Conservation (phyloP, 1,139 yeast genomes). For the Nematodospora anomalae region DNA sequence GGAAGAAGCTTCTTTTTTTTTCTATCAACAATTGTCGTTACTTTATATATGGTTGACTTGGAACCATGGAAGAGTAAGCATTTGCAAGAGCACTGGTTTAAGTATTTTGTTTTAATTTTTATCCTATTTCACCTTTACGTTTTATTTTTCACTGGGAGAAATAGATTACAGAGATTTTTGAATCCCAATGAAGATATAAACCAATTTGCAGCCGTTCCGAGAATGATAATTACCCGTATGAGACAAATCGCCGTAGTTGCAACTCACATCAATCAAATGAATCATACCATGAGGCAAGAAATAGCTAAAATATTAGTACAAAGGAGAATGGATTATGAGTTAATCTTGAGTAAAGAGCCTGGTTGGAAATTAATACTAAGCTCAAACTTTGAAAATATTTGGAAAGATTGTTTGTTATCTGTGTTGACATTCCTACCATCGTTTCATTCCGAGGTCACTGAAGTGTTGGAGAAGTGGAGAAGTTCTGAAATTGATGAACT, state of each 20-base stretch:
- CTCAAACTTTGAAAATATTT: conserved; percentile 15
- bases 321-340: conserved; percentile 28
- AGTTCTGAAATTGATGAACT: conserved; percentile 22
- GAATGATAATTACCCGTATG: not conserved
- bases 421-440: conserved; percentile 24
- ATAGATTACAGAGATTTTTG: conserved; percentile 9
- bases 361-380: conserved; percentile 11
- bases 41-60: conserved; percentile 11
- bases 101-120: conserved; percentile 7
- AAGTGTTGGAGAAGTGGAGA: conserved; percentile 21
- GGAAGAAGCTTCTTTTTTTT: conserved; percentile 12
- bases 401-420: conserved; percentile 25
- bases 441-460: conserved; percentile 16
- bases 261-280: conserved; percentile 3
- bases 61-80: conserved; percentile 13
- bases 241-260: not conserved
- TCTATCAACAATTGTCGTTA: conserved; percentile 9
- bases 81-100: conserved; percentile 14
- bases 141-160: conserved; percentile 13
- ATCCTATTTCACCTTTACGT: conserved; percentile 13
- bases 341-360: conserved; percentile 17
- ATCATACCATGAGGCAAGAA: conserved; percentile 10
- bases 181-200: conserved; percentile 1
- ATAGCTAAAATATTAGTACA: conserved; percentile 20
- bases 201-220: conserved; percentile 1